Percentiles rank a stretch among this genome's conserved stretches.
Evolutionary conservation across 768 basidiomycete species (phyloP).

Genomic region (Solioccasus polychromus): DNA sequence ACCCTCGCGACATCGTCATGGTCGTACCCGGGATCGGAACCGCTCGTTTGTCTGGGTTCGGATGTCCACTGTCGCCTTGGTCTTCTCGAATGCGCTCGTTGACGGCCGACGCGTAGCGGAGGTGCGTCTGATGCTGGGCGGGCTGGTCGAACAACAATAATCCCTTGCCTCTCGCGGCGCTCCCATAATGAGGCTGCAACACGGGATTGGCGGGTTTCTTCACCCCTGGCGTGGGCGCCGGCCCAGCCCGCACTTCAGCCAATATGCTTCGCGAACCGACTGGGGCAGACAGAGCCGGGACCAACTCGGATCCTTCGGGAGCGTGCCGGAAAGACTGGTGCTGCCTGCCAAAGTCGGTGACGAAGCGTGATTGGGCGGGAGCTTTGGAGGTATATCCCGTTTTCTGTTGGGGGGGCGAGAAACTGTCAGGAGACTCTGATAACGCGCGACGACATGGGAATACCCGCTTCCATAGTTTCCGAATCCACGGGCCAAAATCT

Average conservation of each 20-base stretch:
- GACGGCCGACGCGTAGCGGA: constrained; percentile 31
- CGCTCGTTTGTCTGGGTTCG: constrained; percentile 13
- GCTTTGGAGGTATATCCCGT: constrained; percentile 38
- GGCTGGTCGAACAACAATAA: constrained; percentile 32
- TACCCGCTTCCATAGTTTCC: constrained; percentile 62
- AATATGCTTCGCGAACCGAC: constrained; percentile 64
- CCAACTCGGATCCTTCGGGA: constrained; percentile 36
- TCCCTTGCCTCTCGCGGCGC: constrained; percentile 32
- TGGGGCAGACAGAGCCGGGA: constrained; percentile 61
- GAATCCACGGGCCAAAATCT: constrained; percentile 85
- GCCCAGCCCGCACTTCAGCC: constrained; percentile 64
- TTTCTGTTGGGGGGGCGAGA: constrained; percentile 36
- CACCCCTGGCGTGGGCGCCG: constrained; percentile 24
- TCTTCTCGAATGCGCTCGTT: constrained; percentile 17
- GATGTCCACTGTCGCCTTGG: constrained; percentile 6
- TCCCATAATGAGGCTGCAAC: constrained; percentile 34
- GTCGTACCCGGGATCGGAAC: constrained; percentile 26
- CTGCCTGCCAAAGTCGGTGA: constrained; percentile 22
- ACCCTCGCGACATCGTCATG: constrained; percentile 47
- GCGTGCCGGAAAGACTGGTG: constrained; percentile 54
- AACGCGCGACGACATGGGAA: no score
- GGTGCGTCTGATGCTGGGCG: constrained; percentile 24
- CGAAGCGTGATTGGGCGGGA: constrained; percentile 26
- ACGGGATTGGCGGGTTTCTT: constrained; percentile 26
- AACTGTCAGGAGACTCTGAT: constrained; percentile 6